Percentiles rank a stretch among this genome's conserved stretches.
These are phyloP conservation scores for Starmerella ratchasimensis DNA, from an alignment of 805 yeast species.

Conservation along the genomic window DNA sequence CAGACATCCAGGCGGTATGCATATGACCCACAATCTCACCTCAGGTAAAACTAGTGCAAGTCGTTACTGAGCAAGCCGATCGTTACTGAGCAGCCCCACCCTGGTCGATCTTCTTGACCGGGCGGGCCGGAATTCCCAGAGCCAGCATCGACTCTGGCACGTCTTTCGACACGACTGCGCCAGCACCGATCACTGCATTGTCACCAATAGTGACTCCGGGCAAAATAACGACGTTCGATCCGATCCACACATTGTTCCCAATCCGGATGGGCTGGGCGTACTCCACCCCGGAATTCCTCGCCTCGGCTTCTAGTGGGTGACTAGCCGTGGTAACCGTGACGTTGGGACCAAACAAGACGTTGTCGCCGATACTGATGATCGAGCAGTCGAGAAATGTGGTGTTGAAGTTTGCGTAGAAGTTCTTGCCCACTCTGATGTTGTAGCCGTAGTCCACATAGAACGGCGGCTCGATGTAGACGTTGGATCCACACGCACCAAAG, in stretches of 20 bases:
- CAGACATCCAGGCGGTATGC: no score
- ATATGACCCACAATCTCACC: no score
- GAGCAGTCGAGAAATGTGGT: constrained; percentile 45
- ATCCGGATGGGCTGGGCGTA: constrained; percentile 43
- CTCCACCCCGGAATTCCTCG: constrained; percentile 38
- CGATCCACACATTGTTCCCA: constrained; percentile 59
- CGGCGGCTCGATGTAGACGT: constrained; percentile 38
- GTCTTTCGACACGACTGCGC: constrained; percentile 46
- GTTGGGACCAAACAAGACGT: constrained; percentile 51
- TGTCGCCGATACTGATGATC: constrained; percentile 45
- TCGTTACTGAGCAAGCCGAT: no score
- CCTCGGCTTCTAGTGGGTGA: constrained; percentile 40
- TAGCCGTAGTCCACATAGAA: constrained; percentile 56
- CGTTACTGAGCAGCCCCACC: no score
- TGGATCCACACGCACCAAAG: constrained; percentile 37
- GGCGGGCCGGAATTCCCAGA: constrained; percentile 51
- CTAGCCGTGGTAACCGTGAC: constrained; percentile 47
- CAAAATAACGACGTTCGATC: constrained; percentile 39
- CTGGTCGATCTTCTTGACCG: constrained; percentile 18
- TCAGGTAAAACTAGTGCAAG: no score
- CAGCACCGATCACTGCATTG: constrained; percentile 51
- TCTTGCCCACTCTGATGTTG: constrained; percentile 43
- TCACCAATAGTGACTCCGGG: constrained; percentile 60
- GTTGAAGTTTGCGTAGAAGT: constrained; percentile 45
- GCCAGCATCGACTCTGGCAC: constrained; percentile 43